Evolutionary conservation across 768 basidiomycete genomes (phyloP), one percentile per base, ranked within the genome.

Genomic region (Chiua virens): DNA sequence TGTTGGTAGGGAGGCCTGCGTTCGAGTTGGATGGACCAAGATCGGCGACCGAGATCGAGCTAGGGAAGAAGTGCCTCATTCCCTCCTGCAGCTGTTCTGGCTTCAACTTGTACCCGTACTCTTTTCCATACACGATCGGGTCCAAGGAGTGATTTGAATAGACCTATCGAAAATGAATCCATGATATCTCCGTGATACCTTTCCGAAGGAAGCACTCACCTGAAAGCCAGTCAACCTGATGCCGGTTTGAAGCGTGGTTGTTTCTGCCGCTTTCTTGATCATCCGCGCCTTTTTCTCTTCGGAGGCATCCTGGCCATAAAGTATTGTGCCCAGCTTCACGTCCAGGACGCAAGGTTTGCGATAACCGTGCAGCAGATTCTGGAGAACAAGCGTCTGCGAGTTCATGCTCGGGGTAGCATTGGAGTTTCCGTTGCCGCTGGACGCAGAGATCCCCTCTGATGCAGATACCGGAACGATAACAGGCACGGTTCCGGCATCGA

Each of bases 181-280:
- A 42, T 50, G 32, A 39, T 36, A 15, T 30, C 13, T 42, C 6
- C 34, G 23, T 9, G 18, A 17, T 3, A 38, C 27, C 20, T 17
- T 8, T 8, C 30, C 39, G 30, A 42, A n/a, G n/a, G n/a, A 34
- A 25, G 10, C 0, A 65, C 79, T 46, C 56, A 93, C 96, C 77
- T 93, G 90, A 69, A 92, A 98, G 8, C 91, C 97, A 2, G 94
- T 97, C 43, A 98, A 68, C 35, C 91, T 72, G 4, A 98, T 54
- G 0, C 96, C 97, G 1, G 85, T 87, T 66, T 84, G 79, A 3
- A 76, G 64, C 10, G 82, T 87, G 2, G 96, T 98, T 0, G 90
- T 86, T 10, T 77, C 70, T 25, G 71, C 74, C 1, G 92, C 92
- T 2, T 78, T 75, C 59, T 81, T 77, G 49, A 79, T 73, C 94